Conservation (phyloP, 1,284 basidiomycete genomes). For the Cutaneotrichosporon dermatis region DNA sequence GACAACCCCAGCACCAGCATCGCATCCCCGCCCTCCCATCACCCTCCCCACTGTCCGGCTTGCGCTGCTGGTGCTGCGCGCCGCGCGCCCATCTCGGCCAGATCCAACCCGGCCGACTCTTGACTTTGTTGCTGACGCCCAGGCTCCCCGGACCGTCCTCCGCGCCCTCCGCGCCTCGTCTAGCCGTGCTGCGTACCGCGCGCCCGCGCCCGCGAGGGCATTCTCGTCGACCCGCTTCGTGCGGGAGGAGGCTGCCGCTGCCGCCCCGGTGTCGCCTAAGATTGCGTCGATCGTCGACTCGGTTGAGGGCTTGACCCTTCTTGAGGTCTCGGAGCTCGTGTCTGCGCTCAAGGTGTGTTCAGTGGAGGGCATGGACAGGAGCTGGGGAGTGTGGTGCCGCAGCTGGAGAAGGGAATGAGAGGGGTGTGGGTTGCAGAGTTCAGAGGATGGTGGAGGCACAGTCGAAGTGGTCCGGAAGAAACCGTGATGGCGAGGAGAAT, state of each 20-base stretch:
- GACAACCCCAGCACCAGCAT: neutral
- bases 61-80: too few species aligned
- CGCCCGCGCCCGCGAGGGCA: constrained; percentile 12
- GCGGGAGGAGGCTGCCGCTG: constrained; percentile 24
- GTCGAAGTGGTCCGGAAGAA: too few species aligned
- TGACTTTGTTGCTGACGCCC: constrained; percentile 3
- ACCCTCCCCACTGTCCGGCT: too few species aligned
- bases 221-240: constrained; percentile 29
- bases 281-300: constrained; percentile 85
- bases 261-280: constrained; percentile 52
- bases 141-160: constrained; percentile 23
- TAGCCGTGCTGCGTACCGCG: constrained; percentile 16
- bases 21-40: neutral
- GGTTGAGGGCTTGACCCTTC: constrained; percentile 81
- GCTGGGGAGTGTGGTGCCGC: too few species aligned
- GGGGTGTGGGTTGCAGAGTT: neutral
- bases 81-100: too few species aligned
- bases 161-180: constrained; percentile 27
- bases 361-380: neutral
- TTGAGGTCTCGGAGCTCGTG: constrained; percentile 97
- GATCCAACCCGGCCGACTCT: too few species aligned
- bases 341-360: constrained; percentile 73
- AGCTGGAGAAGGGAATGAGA: neutral
- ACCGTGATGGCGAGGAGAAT: too few species aligned
- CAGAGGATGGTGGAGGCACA: too few species aligned